A percentile compares a stretch with the other conserved stretches of the same genome.
Conservation (phyloP, 495 filamentous ascomycete species). For the Xylaria flabelliformis region DNA sequence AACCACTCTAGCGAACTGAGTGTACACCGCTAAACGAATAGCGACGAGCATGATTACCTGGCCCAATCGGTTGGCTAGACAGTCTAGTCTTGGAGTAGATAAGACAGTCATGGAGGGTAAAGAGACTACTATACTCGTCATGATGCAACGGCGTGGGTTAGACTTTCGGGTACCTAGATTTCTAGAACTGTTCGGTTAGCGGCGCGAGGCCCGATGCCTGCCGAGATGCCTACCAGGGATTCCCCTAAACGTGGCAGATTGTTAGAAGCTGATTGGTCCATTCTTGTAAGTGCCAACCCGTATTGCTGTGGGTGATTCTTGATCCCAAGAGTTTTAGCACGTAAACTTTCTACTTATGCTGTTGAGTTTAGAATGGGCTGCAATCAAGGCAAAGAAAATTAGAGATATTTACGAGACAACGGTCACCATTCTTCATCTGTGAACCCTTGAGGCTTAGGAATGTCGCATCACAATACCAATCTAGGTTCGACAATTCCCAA, state of each 20-base stretch:
- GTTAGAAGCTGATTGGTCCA: not conserved
- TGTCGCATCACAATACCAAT: not conserved
- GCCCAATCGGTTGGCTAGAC: not conserved
- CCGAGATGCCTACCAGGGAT: not conserved
- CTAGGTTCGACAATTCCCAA: not conserved
- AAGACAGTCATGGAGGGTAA: not conserved
- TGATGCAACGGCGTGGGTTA: not conserved
- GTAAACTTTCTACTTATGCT: not conserved
- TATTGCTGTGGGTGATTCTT: not conserved
- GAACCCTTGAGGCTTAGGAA: not conserved
- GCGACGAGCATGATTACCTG: not conserved
- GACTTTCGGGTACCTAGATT: not conserved
- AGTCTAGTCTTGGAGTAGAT: not conserved
- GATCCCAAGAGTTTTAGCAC: not conserved
- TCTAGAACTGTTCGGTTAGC: constrained; percentile 2
- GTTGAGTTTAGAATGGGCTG: not conserved
- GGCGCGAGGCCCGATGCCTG: not conserved
- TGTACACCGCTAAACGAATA: not conserved
- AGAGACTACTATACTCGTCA: not conserved
- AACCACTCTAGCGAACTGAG: not conserved
- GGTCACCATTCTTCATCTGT: not conserved
- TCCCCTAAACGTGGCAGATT: constrained; percentile 4
- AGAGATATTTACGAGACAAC: not conserved
- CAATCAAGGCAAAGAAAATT: not conserved
- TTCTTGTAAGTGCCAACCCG: not conserved